These are phyloP conservation scores for Przewalskia tangutica DNA, from an alignment of 257 asterid genomes.

Conservation along the genomic window DNA sequence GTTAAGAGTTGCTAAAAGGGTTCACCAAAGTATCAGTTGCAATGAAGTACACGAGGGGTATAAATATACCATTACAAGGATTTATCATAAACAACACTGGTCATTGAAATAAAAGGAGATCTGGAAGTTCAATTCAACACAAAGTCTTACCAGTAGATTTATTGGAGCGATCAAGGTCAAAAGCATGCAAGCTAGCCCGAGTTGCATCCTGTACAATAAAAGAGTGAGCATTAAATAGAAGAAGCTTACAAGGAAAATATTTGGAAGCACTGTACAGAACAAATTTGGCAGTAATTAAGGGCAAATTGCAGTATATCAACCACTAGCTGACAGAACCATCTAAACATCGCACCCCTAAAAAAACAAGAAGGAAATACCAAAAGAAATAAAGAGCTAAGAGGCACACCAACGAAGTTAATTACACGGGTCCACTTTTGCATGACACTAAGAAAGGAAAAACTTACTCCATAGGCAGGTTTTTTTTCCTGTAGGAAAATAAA, in stretches of 20 bases:
- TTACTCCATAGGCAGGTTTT: background rate
- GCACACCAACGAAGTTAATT: background rate
- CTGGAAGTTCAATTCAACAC: background rate
- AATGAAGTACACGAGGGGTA: background rate
- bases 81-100: background rate
- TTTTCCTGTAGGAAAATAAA: background rate
- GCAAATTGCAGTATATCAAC: background rate
- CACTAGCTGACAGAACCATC: background rate
- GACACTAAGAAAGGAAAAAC: background rate
- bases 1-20: background rate
- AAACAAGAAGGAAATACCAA: background rate
- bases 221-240: background rate
- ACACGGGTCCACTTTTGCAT: background rate
- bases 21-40: background rate
- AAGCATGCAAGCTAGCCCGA: slow-evolving; percentile 45
- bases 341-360: background rate
- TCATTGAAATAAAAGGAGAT: background rate
- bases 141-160: slow-evolving; percentile 44
- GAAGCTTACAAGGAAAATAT: background rate
- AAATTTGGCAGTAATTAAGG: background rate
- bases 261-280: background rate
- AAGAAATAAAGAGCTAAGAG: background rate
- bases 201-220: background rate
- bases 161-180: slow-evolving; percentile 42
- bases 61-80: background rate